Conservation (phyloP, 2,329 filamentous ascomycete species). For the Mycocentrospora acerina region DNA sequence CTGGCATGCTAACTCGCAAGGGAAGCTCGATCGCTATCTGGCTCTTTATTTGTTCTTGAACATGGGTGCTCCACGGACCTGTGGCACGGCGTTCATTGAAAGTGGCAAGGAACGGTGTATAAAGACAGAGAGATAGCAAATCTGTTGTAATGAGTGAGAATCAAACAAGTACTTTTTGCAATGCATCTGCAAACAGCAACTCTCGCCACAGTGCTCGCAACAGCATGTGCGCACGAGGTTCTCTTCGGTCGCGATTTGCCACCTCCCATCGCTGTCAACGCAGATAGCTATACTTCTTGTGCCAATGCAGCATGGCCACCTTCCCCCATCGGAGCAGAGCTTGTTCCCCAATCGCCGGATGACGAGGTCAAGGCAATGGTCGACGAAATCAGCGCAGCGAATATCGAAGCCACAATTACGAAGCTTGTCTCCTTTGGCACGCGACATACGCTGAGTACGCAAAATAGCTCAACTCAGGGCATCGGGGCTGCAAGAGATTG, state of each 20-base stretch:
- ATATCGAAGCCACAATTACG: slow-evolving; percentile 54
- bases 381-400: slow-evolving; percentile 43
- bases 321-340: slow-evolving; percentile 37
- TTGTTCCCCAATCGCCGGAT: slow-evolving; percentile 46
- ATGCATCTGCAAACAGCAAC: slow-evolving; percentile 23
- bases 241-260: slow-evolving; percentile 29
- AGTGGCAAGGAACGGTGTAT: slow-evolving; percentile 4
- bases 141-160: no score
- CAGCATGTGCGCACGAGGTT: slow-evolving; percentile 26
- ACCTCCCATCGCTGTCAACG: slow-evolving; percentile 32
- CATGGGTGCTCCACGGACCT: slow-evolving; percentile 4
- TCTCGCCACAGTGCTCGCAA: slow-evolving; percentile 16
- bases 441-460: slow-evolving; percentile 57
- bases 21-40: slow-evolving; percentile 24
- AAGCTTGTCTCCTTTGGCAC: slow-evolving; percentile 60
- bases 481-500: slow-evolving; percentile 61
- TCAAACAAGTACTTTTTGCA: background rate
- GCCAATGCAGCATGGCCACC: slow-evolving; percentile 47
- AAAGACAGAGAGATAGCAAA: slow-evolving; percentile 5
- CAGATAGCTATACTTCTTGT: slow-evolving; percentile 34
- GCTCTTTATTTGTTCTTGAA: slow-evolving; percentile 5
- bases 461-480: slow-evolving; percentile 54
- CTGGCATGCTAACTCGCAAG: slow-evolving; percentile 23
- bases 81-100: slow-evolving; percentile 1
- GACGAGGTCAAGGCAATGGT: slow-evolving; percentile 45